These are phyloP conservation scores for Penicillium sp. DNA, from an alignment of 2,329 filamentous ascomycete species.

Conservation along the genomic window DNA sequence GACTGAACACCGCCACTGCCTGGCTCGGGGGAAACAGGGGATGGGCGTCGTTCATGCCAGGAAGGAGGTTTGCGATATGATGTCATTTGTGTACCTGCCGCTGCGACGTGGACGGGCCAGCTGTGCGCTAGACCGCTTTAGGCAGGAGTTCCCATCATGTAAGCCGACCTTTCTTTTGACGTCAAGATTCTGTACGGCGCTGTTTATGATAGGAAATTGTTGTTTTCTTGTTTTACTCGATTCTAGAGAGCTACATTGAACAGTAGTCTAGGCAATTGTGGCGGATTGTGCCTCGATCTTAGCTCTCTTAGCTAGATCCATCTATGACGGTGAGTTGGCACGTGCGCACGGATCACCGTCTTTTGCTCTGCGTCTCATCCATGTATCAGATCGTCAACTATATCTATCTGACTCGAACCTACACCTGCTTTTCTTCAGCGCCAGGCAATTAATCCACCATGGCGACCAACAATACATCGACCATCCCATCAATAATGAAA, in stretches of 20 bases:
- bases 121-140: slow-evolving; percentile 5
- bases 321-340: neutral
- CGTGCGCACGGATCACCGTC: slow-evolving; percentile 6
- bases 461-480: neutral
- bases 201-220: too few relatives aligned
- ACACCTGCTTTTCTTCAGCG: neutral
- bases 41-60: neutral
- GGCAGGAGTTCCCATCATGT: neutral
- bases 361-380: neutral
- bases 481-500: slow-evolving; percentile 45
- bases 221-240: too few relatives aligned
- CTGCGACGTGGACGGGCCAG: too few relatives aligned
- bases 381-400: neutral
- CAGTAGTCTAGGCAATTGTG: too few relatives aligned
- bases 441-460: neutral
- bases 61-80: neutral
- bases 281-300: neutral
- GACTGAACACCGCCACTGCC: neutral
- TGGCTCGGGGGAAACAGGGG: too few relatives aligned
- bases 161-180: neutral
- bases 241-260: too few relatives aligned
- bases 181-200: too few relatives aligned
- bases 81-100: slow-evolving; percentile 9
- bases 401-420: neutral
- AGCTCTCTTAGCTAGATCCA: neutral